phyloP scores from a whole-genome alignment of 371 early-diverging fungal species.

The Mortierella sp. region DNA sequence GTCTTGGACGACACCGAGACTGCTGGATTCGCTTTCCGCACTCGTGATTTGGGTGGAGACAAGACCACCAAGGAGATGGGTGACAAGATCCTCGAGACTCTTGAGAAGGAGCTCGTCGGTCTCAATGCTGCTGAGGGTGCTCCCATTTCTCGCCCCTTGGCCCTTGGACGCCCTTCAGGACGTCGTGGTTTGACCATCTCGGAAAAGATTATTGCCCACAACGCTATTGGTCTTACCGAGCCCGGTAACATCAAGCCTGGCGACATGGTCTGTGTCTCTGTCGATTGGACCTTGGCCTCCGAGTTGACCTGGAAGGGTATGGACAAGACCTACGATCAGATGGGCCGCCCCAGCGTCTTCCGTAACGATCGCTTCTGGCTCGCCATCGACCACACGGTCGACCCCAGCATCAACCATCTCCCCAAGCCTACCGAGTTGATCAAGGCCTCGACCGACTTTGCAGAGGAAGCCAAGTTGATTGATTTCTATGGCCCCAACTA shows the following conservation, averaged over 20 bases:
- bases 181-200: slow-evolving; percentile 79
- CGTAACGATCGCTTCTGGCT: slow-evolving; percentile 87
- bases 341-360: slow-evolving; percentile 77
- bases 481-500: slow-evolving; percentile 82
- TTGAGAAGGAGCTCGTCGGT: slow-evolving; percentile 63
- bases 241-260: slow-evolving; percentile 77
- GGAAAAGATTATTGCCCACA: slow-evolving; percentile 78
- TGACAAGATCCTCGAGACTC: slow-evolving; percentile 84
- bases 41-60: slow-evolving; percentile 90
- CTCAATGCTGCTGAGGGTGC: slow-evolving; percentile 65
- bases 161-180: slow-evolving; percentile 56
- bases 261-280: slow-evolving; percentile 82
- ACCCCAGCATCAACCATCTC: slow-evolving; percentile 77
- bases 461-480: slow-evolving; percentile 74
- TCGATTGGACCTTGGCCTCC: slow-evolving; percentile 85
- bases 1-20: slow-evolving; percentile 84
- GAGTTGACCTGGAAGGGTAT: slow-evolving; percentile 88
- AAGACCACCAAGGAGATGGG: slow-evolving; percentile 88
- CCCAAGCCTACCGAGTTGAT: slow-evolving; percentile 76
- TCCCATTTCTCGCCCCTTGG: slow-evolving; percentile 50
- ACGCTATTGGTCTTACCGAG: slow-evolving; percentile 71
- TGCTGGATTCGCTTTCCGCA: slow-evolving; percentile 81
- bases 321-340: slow-evolving; percentile 82
- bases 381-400: slow-evolving; percentile 83
- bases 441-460: slow-evolving; percentile 71